Conservation (phyloP, 2,329 filamentous ascomycete genomes). For the Delphinella strobiligena region DNA sequence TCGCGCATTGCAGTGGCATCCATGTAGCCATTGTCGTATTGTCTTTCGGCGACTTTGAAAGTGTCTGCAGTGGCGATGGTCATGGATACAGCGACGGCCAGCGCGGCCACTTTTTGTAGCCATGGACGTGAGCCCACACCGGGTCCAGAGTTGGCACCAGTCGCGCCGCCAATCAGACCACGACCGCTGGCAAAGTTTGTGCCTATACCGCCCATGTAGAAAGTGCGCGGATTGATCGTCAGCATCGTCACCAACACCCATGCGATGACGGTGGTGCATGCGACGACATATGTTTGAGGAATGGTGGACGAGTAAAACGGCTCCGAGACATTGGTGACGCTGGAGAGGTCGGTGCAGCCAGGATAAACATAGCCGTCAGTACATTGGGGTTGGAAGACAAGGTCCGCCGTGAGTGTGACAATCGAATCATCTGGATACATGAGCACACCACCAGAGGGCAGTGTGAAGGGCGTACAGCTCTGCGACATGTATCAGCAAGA, state of each 20-base stretch:
- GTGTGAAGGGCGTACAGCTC: conserved; percentile 50
- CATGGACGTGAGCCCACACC: conserved; percentile 86
- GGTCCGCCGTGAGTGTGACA: conserved; percentile 47
- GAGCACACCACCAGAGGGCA: conserved; percentile 47
- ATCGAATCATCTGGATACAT: conserved; percentile 41
- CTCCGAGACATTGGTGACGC: conserved; percentile 58
- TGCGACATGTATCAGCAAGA: too few relatives aligned
- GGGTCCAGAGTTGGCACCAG: conserved; percentile 52
- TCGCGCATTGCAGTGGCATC: conserved; percentile 66
- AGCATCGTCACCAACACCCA: conserved; percentile 92
- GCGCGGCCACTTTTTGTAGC: conserved; percentile 63
- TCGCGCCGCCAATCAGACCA: conserved; percentile 74
- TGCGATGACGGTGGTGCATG: conserved; percentile 77
- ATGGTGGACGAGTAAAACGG: conserved; percentile 92
- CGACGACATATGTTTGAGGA: conserved; percentile 85
- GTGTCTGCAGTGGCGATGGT: conserved; percentile 91
- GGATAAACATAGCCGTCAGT: conserved; percentile 25
- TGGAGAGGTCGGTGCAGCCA: conserved; percentile 32
- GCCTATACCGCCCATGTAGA: conserved; percentile 59
- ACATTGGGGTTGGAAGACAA: conserved; percentile 49
- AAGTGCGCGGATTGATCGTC: conserved; percentile 87
- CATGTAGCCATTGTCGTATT: conserved; percentile 69
- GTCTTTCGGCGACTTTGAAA: conserved; percentile 67
- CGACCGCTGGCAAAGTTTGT: conserved; percentile 48
- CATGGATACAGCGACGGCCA: conserved; percentile 63